Percentiles rank a stretch among this genome's conserved stretches.
Conservation (phyloP, 2,329 filamentous ascomycete species). For the Aspergillus pseudotamarii region DNA sequence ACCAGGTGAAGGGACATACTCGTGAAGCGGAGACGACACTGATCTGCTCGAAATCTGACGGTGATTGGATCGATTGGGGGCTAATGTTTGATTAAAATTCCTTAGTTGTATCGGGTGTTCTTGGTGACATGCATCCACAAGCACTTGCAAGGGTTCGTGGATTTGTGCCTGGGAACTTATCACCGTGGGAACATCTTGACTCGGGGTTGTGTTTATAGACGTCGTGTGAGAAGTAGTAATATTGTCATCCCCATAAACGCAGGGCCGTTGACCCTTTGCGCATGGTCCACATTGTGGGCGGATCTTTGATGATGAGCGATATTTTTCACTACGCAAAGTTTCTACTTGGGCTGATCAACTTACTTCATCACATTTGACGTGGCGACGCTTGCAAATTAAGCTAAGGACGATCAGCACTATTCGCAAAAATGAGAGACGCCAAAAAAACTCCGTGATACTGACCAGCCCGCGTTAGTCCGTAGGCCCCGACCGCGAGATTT, state of each 20-base stretch:
- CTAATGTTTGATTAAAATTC: slow-evolving; percentile 1
- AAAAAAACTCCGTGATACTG: slow-evolving; percentile 7
- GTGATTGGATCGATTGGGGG: slow-evolving; percentile 5
- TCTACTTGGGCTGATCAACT: neutral
- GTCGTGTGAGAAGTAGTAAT: neutral
- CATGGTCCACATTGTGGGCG: slow-evolving; percentile 32
- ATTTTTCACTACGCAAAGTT: neutral
- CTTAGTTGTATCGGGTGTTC: slow-evolving; percentile 16
- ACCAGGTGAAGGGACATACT: slow-evolving; percentile 25
- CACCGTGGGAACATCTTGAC: neutral
- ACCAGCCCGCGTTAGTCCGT: slow-evolving; percentile 34
- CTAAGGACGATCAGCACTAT: slow-evolving; percentile 17
- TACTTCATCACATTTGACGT: slow-evolving; percentile 36
- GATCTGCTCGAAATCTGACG: neutral
- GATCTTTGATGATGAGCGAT: slow-evolving; percentile 10
- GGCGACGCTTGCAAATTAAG: slow-evolving; percentile 31
- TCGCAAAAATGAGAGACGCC: neutral
- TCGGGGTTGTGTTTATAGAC: neutral
- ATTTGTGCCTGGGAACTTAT: slow-evolving; percentile 1
- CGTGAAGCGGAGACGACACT: slow-evolving; percentile 10
- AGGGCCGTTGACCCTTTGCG: slow-evolving; percentile 29
- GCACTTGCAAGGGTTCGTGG: slow-evolving; percentile 21
- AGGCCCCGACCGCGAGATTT: slow-evolving; percentile 33
- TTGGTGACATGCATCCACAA: slow-evolving; percentile 26
- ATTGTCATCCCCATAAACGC: slow-evolving; percentile 20